Percentiles rank a stretch among this genome's conserved stretches.
Evolutionary conservation across 805 yeast genomes (phyloP).

Genomic region (Spathaspora girioi): DNA sequence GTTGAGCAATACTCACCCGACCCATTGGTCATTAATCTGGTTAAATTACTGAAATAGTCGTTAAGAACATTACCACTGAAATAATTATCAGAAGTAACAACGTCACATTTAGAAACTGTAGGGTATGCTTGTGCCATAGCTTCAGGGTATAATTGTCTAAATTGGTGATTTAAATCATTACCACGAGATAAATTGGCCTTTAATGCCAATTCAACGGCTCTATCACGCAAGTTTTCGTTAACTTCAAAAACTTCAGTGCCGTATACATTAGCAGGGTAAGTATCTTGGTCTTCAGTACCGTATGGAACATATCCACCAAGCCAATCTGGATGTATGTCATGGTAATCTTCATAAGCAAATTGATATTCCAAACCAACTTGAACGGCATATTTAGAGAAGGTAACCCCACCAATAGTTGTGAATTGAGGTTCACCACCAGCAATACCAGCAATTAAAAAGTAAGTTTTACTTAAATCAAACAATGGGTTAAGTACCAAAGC

Average conservation of each 20-base stretch:
- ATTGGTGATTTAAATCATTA: slow-evolving; percentile 37
- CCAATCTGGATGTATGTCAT: slow-evolving; percentile 44
- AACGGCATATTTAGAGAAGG: slow-evolving; percentile 58
- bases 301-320: slow-evolving; percentile 56
- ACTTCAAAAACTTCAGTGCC: slow-evolving; percentile 67
- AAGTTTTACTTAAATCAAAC: slow-evolving; percentile 57
- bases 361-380: slow-evolving; percentile 60
- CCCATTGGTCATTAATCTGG: slow-evolving; percentile 52
- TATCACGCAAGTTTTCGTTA: slow-evolving; percentile 54
- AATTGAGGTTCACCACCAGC: slow-evolving; percentile 59
- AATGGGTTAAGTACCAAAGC: slow-evolving; percentile 51
- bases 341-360: slow-evolving; percentile 47
- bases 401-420: slow-evolving; percentile 58
- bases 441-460: slow-evolving; percentile 62
- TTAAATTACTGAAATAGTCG: slow-evolving; percentile 46
- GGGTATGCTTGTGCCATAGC: slow-evolving; percentile 52
- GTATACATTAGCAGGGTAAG: slow-evolving; percentile 52
- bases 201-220: slow-evolving; percentile 51
- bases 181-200: slow-evolving; percentile 44
- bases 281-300: slow-evolving; percentile 46
- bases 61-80: slow-evolving; percentile 52
- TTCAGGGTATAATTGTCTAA: slow-evolving; percentile 46
- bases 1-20: slow-evolving; percentile 57
- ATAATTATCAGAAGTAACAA: slow-evolving; percentile 57
- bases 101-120: slow-evolving; percentile 50